Conservation (phyloP, 805 yeast genomes). For the Barnettozyma siamensis region DNA sequence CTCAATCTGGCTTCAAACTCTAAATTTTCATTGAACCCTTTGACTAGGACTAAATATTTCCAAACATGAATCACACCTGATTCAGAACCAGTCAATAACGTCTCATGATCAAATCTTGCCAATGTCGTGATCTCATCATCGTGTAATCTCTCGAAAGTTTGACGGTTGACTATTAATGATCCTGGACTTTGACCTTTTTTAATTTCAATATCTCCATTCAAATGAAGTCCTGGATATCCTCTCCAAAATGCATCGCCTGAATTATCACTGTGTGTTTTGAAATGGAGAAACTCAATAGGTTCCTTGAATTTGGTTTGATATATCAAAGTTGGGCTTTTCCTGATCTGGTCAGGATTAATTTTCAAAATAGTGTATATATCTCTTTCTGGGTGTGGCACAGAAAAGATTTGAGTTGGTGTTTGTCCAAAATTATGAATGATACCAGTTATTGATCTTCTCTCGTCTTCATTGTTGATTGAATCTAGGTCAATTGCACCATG, state of each 20-base stretch:
- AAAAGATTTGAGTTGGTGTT: conserved; percentile 72
- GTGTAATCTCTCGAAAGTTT: conserved; percentile 28
- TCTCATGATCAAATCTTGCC: conserved; percentile 21
- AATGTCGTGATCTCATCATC: conserved; percentile 26
- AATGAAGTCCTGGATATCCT: conserved; percentile 35
- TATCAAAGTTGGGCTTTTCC: conserved; percentile 32
- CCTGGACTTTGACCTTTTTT: conserved; percentile 20
- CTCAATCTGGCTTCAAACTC: conserved; percentile 42
- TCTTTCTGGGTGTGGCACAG: conserved; percentile 56
- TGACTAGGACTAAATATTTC: conserved; percentile 26
- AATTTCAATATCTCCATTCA: conserved; percentile 24
- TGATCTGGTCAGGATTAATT: conserved; percentile 28
- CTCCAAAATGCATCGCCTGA: conserved; percentile 39
- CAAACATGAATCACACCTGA: conserved; percentile 61
- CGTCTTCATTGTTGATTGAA: conserved; percentile 63
- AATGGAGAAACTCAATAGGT: conserved; percentile 41
- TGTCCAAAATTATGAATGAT: conserved; percentile 91
- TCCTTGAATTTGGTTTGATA: conserved; percentile 37
- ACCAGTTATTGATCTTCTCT: conserved; percentile 71
- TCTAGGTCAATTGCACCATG: conserved; percentile 80
- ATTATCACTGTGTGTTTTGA: conserved; percentile 33
- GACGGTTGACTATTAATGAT: conserved; percentile 21
- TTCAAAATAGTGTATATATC: conserved; percentile 34
- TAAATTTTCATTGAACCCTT: conserved; percentile 24
- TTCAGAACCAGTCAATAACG: conserved; percentile 34